Evolutionary conservation across 371 early-diverging fungal species (phyloP).

Genomic region (Capillidium heterosporum): DNA sequence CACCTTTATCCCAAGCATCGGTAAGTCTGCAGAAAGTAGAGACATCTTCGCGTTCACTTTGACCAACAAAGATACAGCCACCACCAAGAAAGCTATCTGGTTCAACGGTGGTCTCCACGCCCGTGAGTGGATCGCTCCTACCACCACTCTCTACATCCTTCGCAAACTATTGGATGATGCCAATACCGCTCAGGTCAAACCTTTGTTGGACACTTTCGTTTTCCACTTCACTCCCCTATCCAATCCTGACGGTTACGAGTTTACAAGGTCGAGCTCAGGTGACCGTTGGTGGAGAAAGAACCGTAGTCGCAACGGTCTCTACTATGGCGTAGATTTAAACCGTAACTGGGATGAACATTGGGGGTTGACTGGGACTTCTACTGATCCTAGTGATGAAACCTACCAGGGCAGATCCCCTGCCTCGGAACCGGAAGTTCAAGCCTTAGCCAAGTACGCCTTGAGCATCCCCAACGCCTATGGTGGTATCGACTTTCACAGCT

Average conservation of each 20-base stretch:
- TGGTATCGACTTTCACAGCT: conserved; percentile 36
- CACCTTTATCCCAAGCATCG: not conserved
- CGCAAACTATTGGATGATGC: not conserved
- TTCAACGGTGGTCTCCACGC: conserved; percentile 3
- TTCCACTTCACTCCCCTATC: conserved; percentile 29
- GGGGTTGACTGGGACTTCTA: not conserved
- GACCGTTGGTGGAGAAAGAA: conserved; percentile 41
- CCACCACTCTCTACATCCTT: not conserved
- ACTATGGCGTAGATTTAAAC: not conserved
- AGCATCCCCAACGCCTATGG: conserved; percentile 23
- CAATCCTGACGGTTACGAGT: conserved; percentile 38
- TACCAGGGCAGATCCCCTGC: conserved; percentile 28
- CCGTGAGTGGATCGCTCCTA: conserved; percentile 5
- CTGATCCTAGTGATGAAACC: conserved; percentile 13
- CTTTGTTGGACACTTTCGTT: conserved; percentile 18
- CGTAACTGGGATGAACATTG: not conserved
- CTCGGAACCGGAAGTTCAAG: conserved; percentile 32
- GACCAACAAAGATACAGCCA: not conserved
- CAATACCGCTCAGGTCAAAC: not conserved
- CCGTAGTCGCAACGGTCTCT: conserved; percentile 13
- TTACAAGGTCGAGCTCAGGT: conserved; percentile 14
- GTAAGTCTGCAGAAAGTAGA: not conserved
- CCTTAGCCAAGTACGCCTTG: conserved; percentile 19
- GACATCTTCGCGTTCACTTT: conserved; percentile 1
- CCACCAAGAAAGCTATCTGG: conserved; percentile 1